phyloP scores from a whole-genome alignment of 75 land plant genomes.

The Isoetes taiwanensis region DNA sequence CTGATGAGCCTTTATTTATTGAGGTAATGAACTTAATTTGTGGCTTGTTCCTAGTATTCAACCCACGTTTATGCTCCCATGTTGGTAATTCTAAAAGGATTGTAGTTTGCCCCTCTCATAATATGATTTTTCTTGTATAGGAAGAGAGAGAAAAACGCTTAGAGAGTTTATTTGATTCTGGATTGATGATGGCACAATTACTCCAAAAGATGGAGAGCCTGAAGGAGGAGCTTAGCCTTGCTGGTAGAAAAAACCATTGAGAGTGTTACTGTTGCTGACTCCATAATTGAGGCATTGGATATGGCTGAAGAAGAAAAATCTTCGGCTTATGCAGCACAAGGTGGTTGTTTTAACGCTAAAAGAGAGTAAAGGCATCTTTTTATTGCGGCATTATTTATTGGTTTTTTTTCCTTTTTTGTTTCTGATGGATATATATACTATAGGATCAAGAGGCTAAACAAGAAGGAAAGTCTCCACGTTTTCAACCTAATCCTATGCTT shows the following conservation, averaged over 20 bases:
- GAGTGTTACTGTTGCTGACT: conserved; percentile 67
- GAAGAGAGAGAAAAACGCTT: conserved; percentile 94
- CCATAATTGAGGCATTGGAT: conserved; percentile 82
- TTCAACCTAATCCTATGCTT: conserved; percentile 68
- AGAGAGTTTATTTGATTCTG: conserved; percentile 85
- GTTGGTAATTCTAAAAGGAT: no score
- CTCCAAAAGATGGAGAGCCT: conserved; percentile 50
- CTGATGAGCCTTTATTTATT: conserved; percentile 90
- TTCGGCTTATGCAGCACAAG: conserved; percentile 57
- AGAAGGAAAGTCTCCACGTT: conserved; percentile 29
- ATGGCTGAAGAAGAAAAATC: conserved; percentile 65
- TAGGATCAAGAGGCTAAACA: conserved; percentile 39
- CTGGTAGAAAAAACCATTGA: conserved; percentile 80
- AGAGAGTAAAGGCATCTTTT: no score
- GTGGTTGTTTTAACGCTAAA: no score
- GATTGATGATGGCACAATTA: conserved; percentile 50
- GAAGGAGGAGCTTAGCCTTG: conserved; percentile 72
- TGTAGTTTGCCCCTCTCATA: no score
- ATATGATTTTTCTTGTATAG: conserved; percentile 30
- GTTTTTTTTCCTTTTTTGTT: no score
- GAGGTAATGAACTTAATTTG: conserved; percentile 42
- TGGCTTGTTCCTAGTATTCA: background rate
- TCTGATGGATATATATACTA: no score
- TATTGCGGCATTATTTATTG: no score
- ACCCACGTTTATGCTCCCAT: background rate